These are phyloP conservation scores for Paraphaeosphaeria sporulosa DNA, from an alignment of 2,329 filamentous ascomycete species.

Conservation along the genomic window DNA sequence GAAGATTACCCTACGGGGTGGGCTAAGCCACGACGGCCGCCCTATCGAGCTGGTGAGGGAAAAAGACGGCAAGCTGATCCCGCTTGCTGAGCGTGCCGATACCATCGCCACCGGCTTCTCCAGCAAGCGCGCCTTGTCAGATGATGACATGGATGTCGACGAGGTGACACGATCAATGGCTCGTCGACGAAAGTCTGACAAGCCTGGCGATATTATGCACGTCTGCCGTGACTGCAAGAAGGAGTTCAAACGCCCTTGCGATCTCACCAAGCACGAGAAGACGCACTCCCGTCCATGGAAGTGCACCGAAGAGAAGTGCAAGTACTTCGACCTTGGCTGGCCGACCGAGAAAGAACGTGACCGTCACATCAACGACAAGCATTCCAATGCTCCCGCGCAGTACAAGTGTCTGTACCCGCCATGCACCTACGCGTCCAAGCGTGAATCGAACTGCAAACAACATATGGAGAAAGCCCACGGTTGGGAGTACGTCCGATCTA, in stretches of 20 bases:
- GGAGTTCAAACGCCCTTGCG: slow-evolving; percentile 95
- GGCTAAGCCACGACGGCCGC: slow-evolving; percentile 80
- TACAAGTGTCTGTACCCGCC: slow-evolving; percentile 83
- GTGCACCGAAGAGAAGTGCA: slow-evolving; percentile 82
- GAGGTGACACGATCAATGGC: slow-evolving; percentile 92
- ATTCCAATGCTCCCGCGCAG: slow-evolving; percentile 79
- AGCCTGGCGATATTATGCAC: slow-evolving; percentile 82
- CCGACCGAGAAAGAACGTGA: slow-evolving; percentile 98
- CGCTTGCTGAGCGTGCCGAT: slow-evolving; percentile 67
- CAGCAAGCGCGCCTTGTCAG: slow-evolving; percentile 62
- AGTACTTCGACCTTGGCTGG: slow-evolving; percentile 89
- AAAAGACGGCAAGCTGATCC: slow-evolving; percentile 80
- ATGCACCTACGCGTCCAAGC: slow-evolving; percentile 94
- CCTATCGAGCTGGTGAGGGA: slow-evolving; percentile 85
- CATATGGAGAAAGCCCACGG: slow-evolving; percentile 98
- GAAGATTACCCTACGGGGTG: slow-evolving; percentile 81
- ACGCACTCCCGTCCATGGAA: slow-evolving; percentile 97
- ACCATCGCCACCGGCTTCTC: slow-evolving; percentile 63
- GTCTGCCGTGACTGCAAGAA: slow-evolving; percentile 82
- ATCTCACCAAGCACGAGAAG: slow-evolving; percentile 97
- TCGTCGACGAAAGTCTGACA: slow-evolving; percentile 90
- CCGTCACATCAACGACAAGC: slow-evolving; percentile 95
- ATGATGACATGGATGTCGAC: slow-evolving; percentile 79
- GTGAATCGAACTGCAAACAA: slow-evolving; percentile 96
- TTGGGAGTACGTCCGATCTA: slow-evolving; percentile 89